Conservation (phyloP, 1,284 basidiomycete species). For the Microbotryum violaceum region DNA sequence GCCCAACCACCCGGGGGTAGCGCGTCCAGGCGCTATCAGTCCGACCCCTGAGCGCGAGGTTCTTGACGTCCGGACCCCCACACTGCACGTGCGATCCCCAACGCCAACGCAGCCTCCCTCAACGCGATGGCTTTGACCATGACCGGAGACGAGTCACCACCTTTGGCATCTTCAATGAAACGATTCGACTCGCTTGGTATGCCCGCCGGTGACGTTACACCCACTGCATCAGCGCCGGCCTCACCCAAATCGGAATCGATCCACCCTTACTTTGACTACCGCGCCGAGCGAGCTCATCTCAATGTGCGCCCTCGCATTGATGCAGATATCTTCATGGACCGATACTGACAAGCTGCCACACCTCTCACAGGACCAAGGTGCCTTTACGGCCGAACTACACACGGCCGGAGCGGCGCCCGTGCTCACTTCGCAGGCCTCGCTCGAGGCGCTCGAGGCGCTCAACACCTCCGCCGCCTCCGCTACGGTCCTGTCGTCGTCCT, state of each 20-base stretch:
- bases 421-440: slow-evolving; percentile 4
- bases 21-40: too few relatives aligned
- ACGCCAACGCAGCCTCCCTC: too few relatives aligned
- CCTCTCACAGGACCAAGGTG: slow-evolving; percentile 13
- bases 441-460: slow-evolving; percentile 25
- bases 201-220: background rate
- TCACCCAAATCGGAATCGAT: background rate
- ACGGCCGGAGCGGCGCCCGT: background rate
- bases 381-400: slow-evolving; percentile 25
- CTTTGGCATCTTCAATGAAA: background rate
- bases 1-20: too few relatives aligned
- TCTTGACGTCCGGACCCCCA: too few relatives aligned
- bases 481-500: background rate
- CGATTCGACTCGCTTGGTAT: background rate
- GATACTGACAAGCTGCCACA: background rate
- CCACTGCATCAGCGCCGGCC: background rate
- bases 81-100: too few relatives aligned
- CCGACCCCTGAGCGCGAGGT: too few relatives aligned
- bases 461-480: background rate
- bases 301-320: slow-evolving; percentile 2
- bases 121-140: background rate
- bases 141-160: background rate
- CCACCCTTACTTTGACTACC: slow-evolving; percentile 17
- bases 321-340: background rate
- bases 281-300: slow-evolving; percentile 23